Evolutionary conservation across 2,329 filamentous ascomycete genomes (phyloP).

Genomic region (Teratosphaeria viscida): DNA sequence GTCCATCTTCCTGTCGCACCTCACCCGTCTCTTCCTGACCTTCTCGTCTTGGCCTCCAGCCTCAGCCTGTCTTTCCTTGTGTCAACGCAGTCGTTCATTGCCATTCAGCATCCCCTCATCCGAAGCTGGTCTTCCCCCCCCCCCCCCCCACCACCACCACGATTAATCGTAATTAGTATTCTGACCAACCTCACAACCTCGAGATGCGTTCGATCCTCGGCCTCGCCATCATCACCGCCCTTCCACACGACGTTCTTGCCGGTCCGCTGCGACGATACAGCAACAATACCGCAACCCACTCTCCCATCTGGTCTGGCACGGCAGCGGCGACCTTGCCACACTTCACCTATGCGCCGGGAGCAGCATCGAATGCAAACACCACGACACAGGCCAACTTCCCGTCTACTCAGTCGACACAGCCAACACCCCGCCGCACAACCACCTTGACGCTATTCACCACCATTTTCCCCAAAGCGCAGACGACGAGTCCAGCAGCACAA

Average conservation of each 20-base stretch:
- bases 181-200: neutral
- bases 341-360: neutral
- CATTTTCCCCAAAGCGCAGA: slow-evolving; percentile 2
- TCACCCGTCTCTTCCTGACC: slow-evolving; percentile 1
- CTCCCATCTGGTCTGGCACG: neutral
- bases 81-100: slow-evolving; percentile 6
- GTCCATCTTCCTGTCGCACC: neutral
- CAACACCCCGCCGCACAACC: slow-evolving; percentile 8
- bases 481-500: neutral
- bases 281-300: slow-evolving; percentile 4
- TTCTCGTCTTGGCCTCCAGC: neutral
- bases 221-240: slow-evolving; percentile 8
- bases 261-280: slow-evolving; percentile 9
- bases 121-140: slow-evolving; percentile 18
- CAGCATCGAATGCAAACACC: neutral
- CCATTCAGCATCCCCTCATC: slow-evolving; percentile 6
- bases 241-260: slow-evolving; percentile 3
- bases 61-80: slow-evolving; percentile 3
- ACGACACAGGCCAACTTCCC: neutral
- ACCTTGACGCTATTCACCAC: slow-evolving; percentile 15
- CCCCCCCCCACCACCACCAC: slow-evolving; percentile 1
- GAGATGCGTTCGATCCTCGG: neutral
- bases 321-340: neutral
- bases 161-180: slow-evolving; percentile 2
- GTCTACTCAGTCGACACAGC: neutral